phyloP scores from a whole-genome alignment of 2,329 filamentous ascomycete genomes.

The Apiospora arundinis region DNA sequence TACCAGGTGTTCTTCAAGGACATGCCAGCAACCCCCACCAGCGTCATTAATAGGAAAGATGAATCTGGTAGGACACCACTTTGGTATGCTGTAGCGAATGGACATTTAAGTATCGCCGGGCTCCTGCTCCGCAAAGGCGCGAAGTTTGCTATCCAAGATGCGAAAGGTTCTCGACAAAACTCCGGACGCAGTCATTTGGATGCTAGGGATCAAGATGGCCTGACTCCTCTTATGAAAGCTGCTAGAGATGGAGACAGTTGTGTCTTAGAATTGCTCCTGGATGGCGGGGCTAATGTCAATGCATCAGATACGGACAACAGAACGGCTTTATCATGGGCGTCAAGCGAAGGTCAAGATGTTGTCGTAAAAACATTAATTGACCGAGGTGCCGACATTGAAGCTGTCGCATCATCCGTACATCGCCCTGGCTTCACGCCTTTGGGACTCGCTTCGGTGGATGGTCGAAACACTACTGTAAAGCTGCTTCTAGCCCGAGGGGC shows the following conservation, averaged over 20 bases:
- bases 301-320: not conserved
- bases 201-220: not conserved
- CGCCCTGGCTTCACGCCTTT: slow-evolving; percentile 15
- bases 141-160: not conserved
- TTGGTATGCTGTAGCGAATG: not conserved
- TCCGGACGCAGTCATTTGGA: not conserved
- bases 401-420: rapidly evolving
- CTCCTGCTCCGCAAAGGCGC: not conserved
- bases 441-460: slow-evolving; percentile 23
- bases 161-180: not conserved
- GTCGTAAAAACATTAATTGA: not conserved
- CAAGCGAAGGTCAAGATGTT: no score
- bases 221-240: not conserved
- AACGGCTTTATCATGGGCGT: not conserved
- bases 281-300: not conserved
- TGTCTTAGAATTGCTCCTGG: not conserved
- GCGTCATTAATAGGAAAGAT: not conserved
- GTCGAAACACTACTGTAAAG: no score
- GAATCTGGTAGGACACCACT: not conserved
- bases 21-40: not conserved
- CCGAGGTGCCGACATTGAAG: not conserved
- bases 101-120: not conserved
- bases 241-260: not conserved
- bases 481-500: slow-evolving; percentile 16
- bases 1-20: not conserved